phyloP scores from a whole-genome alignment of 768 basidiomycete genomes.

The Mycena kentingensis region DNA sequence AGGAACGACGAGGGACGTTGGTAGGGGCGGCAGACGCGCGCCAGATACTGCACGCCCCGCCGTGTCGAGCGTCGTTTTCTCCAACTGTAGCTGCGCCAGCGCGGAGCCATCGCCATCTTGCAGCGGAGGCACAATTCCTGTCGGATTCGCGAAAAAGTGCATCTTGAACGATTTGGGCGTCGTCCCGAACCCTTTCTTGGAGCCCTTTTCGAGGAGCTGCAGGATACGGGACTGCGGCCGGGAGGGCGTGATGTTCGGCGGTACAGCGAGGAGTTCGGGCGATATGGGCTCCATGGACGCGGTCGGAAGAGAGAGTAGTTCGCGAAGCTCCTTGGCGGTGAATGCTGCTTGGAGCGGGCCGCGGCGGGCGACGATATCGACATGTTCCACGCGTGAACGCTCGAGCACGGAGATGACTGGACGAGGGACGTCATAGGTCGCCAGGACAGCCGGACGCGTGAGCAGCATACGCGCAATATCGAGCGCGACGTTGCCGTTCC shows the following conservation, averaged over 20 bases:
- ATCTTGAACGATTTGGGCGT: slow-evolving; percentile 76
- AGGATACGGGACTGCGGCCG: slow-evolving; percentile 69
- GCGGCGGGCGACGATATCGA: slow-evolving; percentile 82
- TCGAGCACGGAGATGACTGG: slow-evolving; percentile 69
- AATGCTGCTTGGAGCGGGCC: slow-evolving; percentile 90
- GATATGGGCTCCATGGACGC: slow-evolving; percentile 68
- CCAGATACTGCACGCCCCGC: slow-evolving; percentile 55
- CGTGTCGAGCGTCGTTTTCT: slow-evolving; percentile 61
- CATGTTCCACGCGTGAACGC: slow-evolving; percentile 64
- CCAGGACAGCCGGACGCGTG: slow-evolving; percentile 61
- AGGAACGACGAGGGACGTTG: slow-evolving; percentile 81
- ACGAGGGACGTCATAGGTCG: slow-evolving; percentile 76
- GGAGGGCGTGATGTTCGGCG: slow-evolving; percentile 41
- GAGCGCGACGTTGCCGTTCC: slow-evolving; percentile 93
- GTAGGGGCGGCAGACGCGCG: slow-evolving; percentile 48
- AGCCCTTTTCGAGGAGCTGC: slow-evolving; percentile 67
- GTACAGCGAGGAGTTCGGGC: slow-evolving; percentile 41
- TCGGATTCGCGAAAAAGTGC: slow-evolving; percentile 79
- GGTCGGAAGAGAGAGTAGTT: slow-evolving; percentile 69
- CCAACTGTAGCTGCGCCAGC: slow-evolving; percentile 50
- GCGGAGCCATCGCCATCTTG: slow-evolving; percentile 22
- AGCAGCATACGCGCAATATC: slow-evolving; percentile 92
- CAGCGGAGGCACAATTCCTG: slow-evolving; percentile 39
- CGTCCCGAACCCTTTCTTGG: slow-evolving; percentile 48
- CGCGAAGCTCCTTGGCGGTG: slow-evolving; percentile 90